Conservation (phyloP, 1,284 basidiomycete species). For the Moniliophthora roreri region DNA sequence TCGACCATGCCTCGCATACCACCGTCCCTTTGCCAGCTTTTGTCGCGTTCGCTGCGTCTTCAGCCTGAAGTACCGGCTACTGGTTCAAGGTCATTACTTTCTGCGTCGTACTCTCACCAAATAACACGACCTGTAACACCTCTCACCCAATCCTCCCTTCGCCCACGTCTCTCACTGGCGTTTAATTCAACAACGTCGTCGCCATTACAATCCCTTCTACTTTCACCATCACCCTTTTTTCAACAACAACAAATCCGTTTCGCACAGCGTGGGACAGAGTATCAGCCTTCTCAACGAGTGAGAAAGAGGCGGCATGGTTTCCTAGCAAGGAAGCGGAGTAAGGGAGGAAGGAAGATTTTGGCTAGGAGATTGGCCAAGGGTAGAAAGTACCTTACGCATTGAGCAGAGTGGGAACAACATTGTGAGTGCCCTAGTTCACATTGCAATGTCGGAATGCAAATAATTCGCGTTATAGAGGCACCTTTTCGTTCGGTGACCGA, state of each 20-base stretch:
- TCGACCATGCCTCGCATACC: not conserved
- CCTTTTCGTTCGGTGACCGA: too few relatives aligned
- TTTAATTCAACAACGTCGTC: not conserved
- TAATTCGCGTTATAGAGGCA: too few relatives aligned
- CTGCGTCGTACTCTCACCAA: not conserved
- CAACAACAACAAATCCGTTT: slow-evolving; percentile 3
- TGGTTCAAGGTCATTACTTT: too few relatives aligned
- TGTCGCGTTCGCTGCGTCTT: slow-evolving; percentile 1
- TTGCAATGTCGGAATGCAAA: too few relatives aligned
- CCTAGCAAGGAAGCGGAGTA: not conserved
- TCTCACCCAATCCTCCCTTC: not conserved
- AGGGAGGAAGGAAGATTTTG: slow-evolving; percentile 2
- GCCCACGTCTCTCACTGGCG: not conserved
- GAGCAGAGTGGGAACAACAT: not conserved
- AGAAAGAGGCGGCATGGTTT: slow-evolving; percentile 3
- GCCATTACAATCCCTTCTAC: not conserved
- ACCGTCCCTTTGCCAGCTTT: not conserved
- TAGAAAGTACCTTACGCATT: slow-evolving; percentile 1
- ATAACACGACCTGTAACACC: not conserved
- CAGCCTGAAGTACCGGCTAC: not conserved
- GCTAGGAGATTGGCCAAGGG: slow-evolving; percentile 2
- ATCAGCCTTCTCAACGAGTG: slow-evolving; percentile 4
- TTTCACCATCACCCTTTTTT: not conserved
- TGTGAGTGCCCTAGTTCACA: too few relatives aligned
- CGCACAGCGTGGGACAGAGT: not conserved